Percentiles rank a stretch among this genome's conserved stretches.
Conservation (phyloP, 352 stramenopile genomes). For the Phytophthora sp. region DNA sequence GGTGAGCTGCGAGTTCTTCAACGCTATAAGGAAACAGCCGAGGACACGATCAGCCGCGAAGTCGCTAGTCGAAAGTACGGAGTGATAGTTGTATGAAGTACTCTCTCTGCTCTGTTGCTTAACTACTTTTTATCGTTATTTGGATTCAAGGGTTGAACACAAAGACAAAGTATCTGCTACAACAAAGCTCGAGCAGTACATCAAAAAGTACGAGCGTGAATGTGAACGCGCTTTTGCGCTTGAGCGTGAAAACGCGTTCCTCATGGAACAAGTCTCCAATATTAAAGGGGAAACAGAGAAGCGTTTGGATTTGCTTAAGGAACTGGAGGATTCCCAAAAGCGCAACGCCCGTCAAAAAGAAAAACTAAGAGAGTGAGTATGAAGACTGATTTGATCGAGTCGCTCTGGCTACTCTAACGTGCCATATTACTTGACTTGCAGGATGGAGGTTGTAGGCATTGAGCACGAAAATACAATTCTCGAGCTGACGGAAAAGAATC, state of each 20-base stretch:
- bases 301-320: slow-evolving; percentile 67
- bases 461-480: slow-evolving; percentile 78
- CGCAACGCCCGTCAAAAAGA: slow-evolving; percentile 70
- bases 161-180: slow-evolving; percentile 72
- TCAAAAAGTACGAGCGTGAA: slow-evolving; percentile 85
- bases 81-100: neutral
- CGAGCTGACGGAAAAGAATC: slow-evolving; percentile 77
- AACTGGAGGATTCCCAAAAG: slow-evolving; percentile 76
- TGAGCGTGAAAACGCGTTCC: slow-evolving; percentile 71
- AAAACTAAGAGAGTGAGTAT: slow-evolving; percentile 65
- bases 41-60: slow-evolving; percentile 69
- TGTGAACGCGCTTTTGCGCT: slow-evolving; percentile 64
- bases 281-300: slow-evolving; percentile 83
- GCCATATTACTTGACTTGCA: slow-evolving; percentile 15
- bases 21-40: slow-evolving; percentile 75
- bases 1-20: slow-evolving; percentile 72
- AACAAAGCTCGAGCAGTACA: slow-evolving; percentile 79
- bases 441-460: slow-evolving; percentile 72
- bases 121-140: neutral
- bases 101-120: neutral
- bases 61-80: slow-evolving; percentile 56
- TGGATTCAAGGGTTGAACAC: slow-evolving; percentile 48
- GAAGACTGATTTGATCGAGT: neutral
- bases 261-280: slow-evolving; percentile 70
- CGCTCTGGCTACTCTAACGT: too few species aligned